Evolutionary conservation across 495 filamentous ascomycete species (phyloP), one percentile per base, ranked within the genome.

Genomic region (Recurvomyces mirabilis): DNA sequence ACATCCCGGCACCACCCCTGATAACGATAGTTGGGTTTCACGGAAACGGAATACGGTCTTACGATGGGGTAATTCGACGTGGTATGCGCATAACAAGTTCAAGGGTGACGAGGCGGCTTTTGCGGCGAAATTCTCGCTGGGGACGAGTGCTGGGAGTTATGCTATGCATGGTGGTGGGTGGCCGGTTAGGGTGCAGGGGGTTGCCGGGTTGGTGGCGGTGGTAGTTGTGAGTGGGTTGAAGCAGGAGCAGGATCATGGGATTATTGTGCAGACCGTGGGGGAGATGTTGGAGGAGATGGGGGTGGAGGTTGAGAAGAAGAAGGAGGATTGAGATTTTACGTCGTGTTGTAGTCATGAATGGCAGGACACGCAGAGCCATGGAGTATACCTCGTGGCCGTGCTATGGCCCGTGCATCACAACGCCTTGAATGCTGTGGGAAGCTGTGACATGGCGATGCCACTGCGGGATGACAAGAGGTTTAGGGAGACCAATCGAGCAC

Each of bases 181-280:
- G 43, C 83, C 83, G 7, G 71, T 86, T 29, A 67, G 76, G 13
- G 81, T 87, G 2, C 65, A 56, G 24, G 77, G 78, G 0, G 78
- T 87, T 13, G 81, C 85, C 59, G 82, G 79, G 0, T 52, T 86
- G 17, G 75, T 86, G 29, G 82, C 71, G 1, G 78, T 84, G 3
- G 72, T 85, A 32, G 78, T 86, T 15, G 81, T 87, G 10, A 81
- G 75, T 59, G 83, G 82, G 38, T 62, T 87, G 63, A 78, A 75
- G 66, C 80, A 84, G 63, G 72, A 83, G 59, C 73, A 86, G 60
- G 82, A 87, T 62, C 84, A 89, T 66, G 71, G 71, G 29, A 74
- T 86, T 33, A 73, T 86, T 47, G 71, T 81, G 1, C 75, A 84
- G 59, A 73, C 73, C 6, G 62, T 87, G 30, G 61, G 64, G 51